Evolutionary conservation across 768 basidiomycete species (phyloP), one percentile per base, ranked within the genome.

Genomic region (Trametopsis cervina): DNA sequence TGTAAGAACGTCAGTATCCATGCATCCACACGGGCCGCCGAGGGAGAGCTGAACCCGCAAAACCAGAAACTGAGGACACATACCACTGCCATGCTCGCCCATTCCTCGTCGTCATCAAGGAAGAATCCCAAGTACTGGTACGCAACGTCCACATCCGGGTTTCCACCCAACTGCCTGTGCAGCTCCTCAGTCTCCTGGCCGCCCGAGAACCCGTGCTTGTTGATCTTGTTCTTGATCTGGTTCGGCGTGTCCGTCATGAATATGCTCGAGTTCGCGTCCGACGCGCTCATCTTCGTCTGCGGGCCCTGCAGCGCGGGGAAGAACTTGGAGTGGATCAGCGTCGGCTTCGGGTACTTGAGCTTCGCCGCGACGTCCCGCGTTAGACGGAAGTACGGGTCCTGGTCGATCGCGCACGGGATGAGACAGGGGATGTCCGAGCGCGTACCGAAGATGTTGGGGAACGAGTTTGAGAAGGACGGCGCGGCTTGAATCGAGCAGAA

Each of bases 211-310:
- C 92, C 96, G 60, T 99, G 92, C 57, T 75, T 82, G 63, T 91
- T 96, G 60, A 99, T 80, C 73, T 99, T 99, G 64, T 92, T 96
- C 71, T 96, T 95, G 69, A 99, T 97, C 67, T 94, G 89, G 48
- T 80, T 81, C 3, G 82, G 73, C 50, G 87, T 89, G 64, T 99
- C 96, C 25, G 76, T 90, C 95, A 99, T 97, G 73, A 78, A 98
- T 56, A 99, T 94, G 54, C 89, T 89, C 54, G 85, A 89, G 67
- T 93, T 95, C 18, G 81, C 72, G 65, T 95, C 86, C 42, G 89
- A 93, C 4, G 96, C 96, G 64, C 93, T 96, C 96, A 99, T 99
- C 71, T 99, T 99, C 27, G 92, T 95, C 66, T 96, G 92, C 2
- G 96, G 89, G 37, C 96, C 96, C 67, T 97, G 95, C 9, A 99